These are phyloP conservation scores for Mycena vitilis DNA, from an alignment of 768 basidiomycete genomes.

Conservation along the genomic window DNA sequence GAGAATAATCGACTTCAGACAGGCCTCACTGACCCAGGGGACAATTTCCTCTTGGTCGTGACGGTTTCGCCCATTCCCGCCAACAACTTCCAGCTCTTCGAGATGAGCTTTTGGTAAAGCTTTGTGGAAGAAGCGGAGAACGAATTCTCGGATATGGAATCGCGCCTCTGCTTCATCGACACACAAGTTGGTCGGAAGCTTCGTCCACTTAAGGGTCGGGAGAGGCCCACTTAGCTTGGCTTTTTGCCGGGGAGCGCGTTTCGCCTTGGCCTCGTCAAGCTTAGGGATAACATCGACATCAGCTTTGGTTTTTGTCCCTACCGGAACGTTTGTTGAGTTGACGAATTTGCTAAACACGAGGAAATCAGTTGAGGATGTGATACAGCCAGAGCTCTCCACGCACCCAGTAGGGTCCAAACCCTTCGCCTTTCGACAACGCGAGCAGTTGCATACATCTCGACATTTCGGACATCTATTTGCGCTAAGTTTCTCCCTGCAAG, in stretches of 20 bases:
- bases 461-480: slow-evolving; percentile 76
- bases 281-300: slow-evolving; percentile 16
- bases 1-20: slow-evolving; percentile 71
- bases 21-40: slow-evolving; percentile 75
- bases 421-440: slow-evolving; percentile 70
- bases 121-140: slow-evolving; percentile 65
- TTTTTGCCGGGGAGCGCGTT: slow-evolving; percentile 44
- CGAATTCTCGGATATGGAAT: slow-evolving; percentile 80
- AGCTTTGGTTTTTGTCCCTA: slow-evolving; percentile 29
- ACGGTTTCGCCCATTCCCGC: slow-evolving; percentile 45
- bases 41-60: slow-evolving; percentile 56
- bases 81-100: slow-evolving; percentile 73
- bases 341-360: slow-evolving; percentile 25
- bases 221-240: slow-evolving; percentile 46
- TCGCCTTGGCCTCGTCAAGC: slow-evolving; percentile 35
- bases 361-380: slow-evolving; percentile 1
- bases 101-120: slow-evolving; percentile 59
- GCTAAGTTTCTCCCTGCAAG: slow-evolving; percentile 9
- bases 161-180: slow-evolving; percentile 66
- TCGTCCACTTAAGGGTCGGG: slow-evolving; percentile 66
- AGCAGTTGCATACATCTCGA: slow-evolving; percentile 74
- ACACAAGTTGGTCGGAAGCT: slow-evolving; percentile 55
- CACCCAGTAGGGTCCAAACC: slow-evolving; percentile 73
- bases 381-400: slow-evolving; percentile 35
- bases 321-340: slow-evolving; percentile 20